phyloP scores from a whole-genome alignment of 2,329 filamentous ascomycete genomes.

The Penicillium freii region DNA sequence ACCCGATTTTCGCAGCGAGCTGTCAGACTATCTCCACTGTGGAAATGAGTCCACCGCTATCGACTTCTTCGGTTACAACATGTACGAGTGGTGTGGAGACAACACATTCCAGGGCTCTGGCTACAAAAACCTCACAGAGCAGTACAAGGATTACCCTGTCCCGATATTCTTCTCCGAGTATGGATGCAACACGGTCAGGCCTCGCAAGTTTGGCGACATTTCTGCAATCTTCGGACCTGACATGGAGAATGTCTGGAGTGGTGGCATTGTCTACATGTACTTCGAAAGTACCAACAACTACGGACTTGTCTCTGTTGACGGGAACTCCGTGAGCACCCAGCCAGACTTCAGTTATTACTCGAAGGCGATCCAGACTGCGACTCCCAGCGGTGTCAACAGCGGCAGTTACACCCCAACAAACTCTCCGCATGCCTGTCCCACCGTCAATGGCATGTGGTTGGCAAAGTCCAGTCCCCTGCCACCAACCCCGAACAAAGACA shows the following conservation, averaged over 20 bases:
- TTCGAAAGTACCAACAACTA: constrained; percentile 87
- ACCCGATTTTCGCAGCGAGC: constrained; percentile 69
- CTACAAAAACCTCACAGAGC: constrained; percentile 74
- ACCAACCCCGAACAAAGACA: constrained; percentile 70
- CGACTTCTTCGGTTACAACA: constrained; percentile 99
- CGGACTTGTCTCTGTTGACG: constrained; percentile 62
- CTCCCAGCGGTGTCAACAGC: constrained; percentile 1
- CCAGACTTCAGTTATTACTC: constrained; percentile 5
- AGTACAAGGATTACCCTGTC: constrained; percentile 83
- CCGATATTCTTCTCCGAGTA: constrained; percentile 98
- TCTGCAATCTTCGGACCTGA: constrained; percentile 70
- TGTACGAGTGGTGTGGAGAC: constrained; percentile 96
- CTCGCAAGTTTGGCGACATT: constrained; percentile 81
- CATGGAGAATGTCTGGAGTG: constrained; percentile 84
- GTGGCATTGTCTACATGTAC: constrained; percentile 98
- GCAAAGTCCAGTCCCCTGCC: constrained; percentile 66
- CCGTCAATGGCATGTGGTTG: constrained; percentile 57
- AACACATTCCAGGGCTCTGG: constrained; percentile 73
- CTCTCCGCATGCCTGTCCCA: background rate
- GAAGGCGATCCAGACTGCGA: constrained; percentile 1
- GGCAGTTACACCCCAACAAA: constrained; percentile 1
- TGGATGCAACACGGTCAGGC: constrained; percentile 75
- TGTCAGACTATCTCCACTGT: constrained; percentile 94
- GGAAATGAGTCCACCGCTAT: constrained; percentile 64
- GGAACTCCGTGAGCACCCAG: constrained; percentile 59